Base-by-base conservation (phyloP, 306 rosid species). In the Prosopis cineraria region DNA sequence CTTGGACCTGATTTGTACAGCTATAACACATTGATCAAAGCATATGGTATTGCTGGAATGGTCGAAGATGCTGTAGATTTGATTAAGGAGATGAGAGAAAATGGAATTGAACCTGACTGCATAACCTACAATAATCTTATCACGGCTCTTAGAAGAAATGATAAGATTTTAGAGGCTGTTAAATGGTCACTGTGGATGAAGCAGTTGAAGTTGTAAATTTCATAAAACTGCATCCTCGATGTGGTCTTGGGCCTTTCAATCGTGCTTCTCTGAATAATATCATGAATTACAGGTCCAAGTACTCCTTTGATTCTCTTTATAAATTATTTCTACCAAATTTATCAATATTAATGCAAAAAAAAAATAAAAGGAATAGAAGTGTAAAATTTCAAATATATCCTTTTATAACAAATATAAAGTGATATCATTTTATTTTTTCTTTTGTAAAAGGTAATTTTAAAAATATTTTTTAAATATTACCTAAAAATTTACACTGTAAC, bases 181-280 rank as follows among this genome's bases (percentile, higher is more conserved):
- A 95, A 89, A 84, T 95, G 98, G 99, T 95, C 99, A 5, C 75
- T 93, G 72, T 93, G 99, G 98, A 87, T 93, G 97, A 95, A 95
- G 91, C 99, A 95, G 88, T 47, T 91, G 83, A 86, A 89, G 24
- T 70, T 91, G 70, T 89, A 85, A 88, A 75, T 67, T 66, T 53
- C 66, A 75, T 63, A 53, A 76, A 67, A 58, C 55, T 30, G 2
- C 68, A 56, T 66, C 72, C 59, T 77, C 13, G 37, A 48, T 43
- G 70, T 31, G 27, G 62, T 40, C 76, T 33, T 29, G 3, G 74
- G 33, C 55, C 24, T 70, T 76, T 75, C 66, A 66, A 73, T 75
- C 74, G 29, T 45, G 59, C 31, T 77, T 63, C 45, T 70, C 20
- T 72, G 70, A 73, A 68, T 40, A 69, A 43, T 24, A 75, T 55